Base-by-base conservation (phyloP, 306 rosid species). In the Crataegus laevigata region DNA sequence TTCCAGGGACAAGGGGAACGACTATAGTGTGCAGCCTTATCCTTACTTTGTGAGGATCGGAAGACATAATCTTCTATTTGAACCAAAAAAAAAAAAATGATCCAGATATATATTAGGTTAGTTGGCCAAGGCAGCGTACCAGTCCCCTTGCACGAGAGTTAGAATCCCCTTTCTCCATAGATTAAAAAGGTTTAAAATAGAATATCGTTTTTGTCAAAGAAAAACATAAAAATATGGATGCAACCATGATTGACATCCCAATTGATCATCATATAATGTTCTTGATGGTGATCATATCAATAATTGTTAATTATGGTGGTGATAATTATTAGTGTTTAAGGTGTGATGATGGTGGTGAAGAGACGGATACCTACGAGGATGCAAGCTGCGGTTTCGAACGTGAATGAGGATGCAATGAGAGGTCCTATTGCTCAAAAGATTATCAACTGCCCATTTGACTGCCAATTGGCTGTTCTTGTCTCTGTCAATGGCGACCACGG, bases 381-480 rank as follows among this genome's bases (percentile, higher is more conserved):
- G 71, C 55, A 88, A 72, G 77, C 85, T 34, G 34, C 80, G 87
- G 72, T 75, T 79, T 18, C 84, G 79, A 63, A 94, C 97, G 47
- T 90, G 96, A 61, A 94, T 70, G 40, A 94, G 94, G 73, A 78
- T 45, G 60, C 96, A 92, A 0, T 71, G 60, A 5, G 86, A 78
- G 71, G 78, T 62, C 59, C 45, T 81, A 38, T 75, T 62, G 43
- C 47, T 58, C 25, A 92, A 26, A 24, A 90, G 85, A 59, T 89
- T 61, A 3, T 89, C 99, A 25, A 89, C 97, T 0, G 97, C 97
- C 98, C 96, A 94, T 87, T 84, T 89, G 15, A 91, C 89, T 13
- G 92, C 93, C 4, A 14, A 11, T 32, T 86, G 91, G 87, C 97
- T 82, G 42, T 80, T 88, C 74, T 86, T 87, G 32, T 92, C 89